A percentile compares a stretch with the other conserved stretches of the same genome.
These are phyloP conservation scores for Zarea fungicola DNA, from an alignment of 2,329 filamentous ascomycete genomes.

Conservation along the genomic window DNA sequence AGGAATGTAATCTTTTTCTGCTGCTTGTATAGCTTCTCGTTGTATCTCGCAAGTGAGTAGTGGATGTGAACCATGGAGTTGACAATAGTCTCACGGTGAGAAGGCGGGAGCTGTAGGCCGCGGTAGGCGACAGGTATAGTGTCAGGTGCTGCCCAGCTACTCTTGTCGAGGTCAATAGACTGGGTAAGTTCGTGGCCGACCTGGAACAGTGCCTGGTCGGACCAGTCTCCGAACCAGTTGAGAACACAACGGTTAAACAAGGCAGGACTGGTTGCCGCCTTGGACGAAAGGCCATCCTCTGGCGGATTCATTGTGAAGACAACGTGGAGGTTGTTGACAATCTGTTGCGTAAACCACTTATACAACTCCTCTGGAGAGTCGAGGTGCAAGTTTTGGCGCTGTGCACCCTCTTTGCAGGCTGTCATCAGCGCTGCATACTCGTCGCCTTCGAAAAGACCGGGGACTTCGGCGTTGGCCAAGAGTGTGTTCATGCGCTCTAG, in stretches of 20 bases:
- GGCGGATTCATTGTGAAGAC: constrained; percentile 99
- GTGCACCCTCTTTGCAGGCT: constrained; percentile 95
- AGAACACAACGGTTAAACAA: constrained; percentile 99
- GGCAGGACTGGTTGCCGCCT: constrained; percentile 94
- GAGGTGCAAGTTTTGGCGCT: constrained; percentile 87
- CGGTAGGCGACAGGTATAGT: constrained; percentile 91
- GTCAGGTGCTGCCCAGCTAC: constrained; percentile 80
- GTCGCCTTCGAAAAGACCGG: constrained; percentile 97
- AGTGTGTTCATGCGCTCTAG: constrained; percentile 98
- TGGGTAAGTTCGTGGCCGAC: constrained; percentile 93
- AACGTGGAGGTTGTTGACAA: constrained; percentile 97
- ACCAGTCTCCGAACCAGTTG: constrained; percentile 99
- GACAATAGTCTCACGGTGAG: constrained; percentile 85
- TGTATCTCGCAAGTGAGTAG: constrained; percentile 88
- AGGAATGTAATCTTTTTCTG: constrained; percentile 90
- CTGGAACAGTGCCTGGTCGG: constrained; percentile 96
- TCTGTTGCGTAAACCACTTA: constrained; percentile 99
- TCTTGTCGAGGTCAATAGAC: constrained; percentile 88
- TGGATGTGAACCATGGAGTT: constrained; percentile 99
- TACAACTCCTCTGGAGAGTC: constrained; percentile 99
- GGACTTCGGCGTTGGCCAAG: constrained; percentile 97
- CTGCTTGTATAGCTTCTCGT: constrained; percentile 80
- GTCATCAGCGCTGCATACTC: constrained; percentile 99
- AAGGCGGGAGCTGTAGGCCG: constrained; percentile 75
- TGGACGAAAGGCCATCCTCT: constrained; percentile 88